Conservation (phyloP, 148 eudicot species). For the Rhododendron simsii region DNA sequence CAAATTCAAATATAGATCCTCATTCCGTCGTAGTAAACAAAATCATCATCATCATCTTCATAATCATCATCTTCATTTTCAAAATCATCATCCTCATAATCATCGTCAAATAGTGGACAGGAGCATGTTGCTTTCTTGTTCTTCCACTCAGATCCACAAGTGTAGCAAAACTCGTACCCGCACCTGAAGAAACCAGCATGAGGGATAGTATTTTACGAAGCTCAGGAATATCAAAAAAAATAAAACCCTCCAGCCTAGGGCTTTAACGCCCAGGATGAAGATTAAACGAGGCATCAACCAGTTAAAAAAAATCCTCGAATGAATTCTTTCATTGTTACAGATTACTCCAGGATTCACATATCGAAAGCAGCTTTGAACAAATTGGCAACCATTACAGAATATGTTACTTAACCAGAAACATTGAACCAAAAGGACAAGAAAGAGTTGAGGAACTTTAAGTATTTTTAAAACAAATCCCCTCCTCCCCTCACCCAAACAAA, state of each 20-base stretch:
- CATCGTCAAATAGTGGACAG: constrained; percentile 42
- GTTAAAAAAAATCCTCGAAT: neutral
- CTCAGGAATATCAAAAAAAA: neutral
- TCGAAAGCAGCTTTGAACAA: neutral
- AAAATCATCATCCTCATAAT: neutral
- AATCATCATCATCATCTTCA: neutral
- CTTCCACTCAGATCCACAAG: constrained; percentile 47
- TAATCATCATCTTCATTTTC: neutral
- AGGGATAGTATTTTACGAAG: neutral
- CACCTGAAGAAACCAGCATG: constrained; percentile 23
- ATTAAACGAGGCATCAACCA: neutral
- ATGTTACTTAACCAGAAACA: neutral
- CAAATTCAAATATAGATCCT: neutral
- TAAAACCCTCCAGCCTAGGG: neutral
- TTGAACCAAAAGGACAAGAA: neutral
- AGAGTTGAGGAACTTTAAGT: neutral
- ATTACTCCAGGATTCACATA: neutral
- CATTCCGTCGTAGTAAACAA: neutral
- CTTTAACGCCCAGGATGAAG: neutral
- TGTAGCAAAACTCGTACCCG: constrained; percentile 40
- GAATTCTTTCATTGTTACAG: neutral
- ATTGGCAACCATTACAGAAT: neutral
- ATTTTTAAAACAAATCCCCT: neutral
- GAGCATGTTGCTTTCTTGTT: constrained; percentile 36
- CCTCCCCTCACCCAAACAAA: neutral